phyloP scores from a whole-genome alignment of 2,329 filamentous ascomycete species.

The Cladosporium sp. region DNA sequence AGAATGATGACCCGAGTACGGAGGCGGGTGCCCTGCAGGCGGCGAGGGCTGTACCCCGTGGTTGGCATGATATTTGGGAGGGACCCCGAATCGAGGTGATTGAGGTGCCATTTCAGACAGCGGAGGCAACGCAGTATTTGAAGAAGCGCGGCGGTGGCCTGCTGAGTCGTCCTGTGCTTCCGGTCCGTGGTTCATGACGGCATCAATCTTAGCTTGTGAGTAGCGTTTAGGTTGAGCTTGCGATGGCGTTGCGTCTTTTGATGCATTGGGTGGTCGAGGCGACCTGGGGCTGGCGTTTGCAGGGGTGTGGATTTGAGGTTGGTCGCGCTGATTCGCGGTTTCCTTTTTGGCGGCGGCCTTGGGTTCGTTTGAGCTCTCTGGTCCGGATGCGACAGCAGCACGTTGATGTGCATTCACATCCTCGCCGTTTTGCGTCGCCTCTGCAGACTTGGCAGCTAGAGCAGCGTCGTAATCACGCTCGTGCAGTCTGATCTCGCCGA shows the following conservation, averaged over 20 bases:
- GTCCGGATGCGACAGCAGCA: constrained; percentile 42
- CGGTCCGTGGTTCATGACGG: constrained; percentile 33
- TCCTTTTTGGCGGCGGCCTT: constrained; percentile 22
- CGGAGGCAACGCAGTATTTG: constrained; percentile 30
- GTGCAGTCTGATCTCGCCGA: constrained; percentile 68
- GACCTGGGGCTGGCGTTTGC: constrained; percentile 17
- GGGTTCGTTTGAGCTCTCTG: constrained; percentile 37
- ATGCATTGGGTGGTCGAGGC: constrained; percentile 12
- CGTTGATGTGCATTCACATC: constrained; percentile 46
- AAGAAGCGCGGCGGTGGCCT: constrained; percentile 26
- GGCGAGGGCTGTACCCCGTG: constrained; percentile 32
- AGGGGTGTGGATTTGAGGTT: constrained; percentile 11
- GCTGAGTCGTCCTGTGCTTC: constrained; percentile 28
- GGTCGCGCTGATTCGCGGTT: constrained; percentile 10
- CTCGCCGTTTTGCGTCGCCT: constrained; percentile 24
- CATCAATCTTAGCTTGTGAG: constrained; percentile 32
- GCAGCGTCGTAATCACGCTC: constrained; percentile 65
- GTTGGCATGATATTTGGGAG: constrained; percentile 23
- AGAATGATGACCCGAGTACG: constrained; percentile 31
- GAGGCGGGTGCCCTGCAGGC: constrained; percentile 24
- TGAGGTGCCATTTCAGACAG: constrained; percentile 34
- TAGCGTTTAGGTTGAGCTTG: constrained; percentile 21
- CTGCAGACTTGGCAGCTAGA: constrained; percentile 57
- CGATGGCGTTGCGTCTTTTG: constrained; percentile 12
- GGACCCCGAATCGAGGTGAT: constrained; percentile 27